These are phyloP conservation scores for Hypoxylon sp. DNA, from an alignment of 2,329 filamentous ascomycete genomes.

Conservation along the genomic window DNA sequence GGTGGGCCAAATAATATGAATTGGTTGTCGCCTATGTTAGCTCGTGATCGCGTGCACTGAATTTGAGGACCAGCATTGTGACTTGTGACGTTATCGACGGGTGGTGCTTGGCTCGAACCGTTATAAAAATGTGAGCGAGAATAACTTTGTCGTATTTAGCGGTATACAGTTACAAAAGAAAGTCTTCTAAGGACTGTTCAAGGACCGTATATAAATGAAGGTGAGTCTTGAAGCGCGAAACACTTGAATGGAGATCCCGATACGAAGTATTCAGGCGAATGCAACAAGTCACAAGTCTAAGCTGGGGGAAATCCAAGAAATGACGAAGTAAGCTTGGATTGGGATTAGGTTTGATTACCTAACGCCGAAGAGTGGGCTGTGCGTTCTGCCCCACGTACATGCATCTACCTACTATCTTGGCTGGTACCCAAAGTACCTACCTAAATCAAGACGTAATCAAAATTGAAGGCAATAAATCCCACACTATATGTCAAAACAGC, in stretches of 20 bases:
- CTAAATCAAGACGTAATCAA: background rate
- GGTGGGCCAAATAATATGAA: background rate
- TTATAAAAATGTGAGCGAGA: conserved; percentile 19
- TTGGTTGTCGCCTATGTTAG: conserved; percentile 35
- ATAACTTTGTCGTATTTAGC: background rate
- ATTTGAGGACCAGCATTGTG: conserved; percentile 35
- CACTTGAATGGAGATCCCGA: conserved; percentile 4
- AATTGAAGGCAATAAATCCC: background rate
- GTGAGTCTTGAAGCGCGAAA: background rate
- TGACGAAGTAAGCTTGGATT: conserved; percentile 15
- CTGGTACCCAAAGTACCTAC: background rate
- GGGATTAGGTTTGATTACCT: conserved; percentile 13
- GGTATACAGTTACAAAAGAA: conserved; percentile 11
- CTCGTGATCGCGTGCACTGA: conserved; percentile 39
- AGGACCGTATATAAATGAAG: conserved; percentile 2
- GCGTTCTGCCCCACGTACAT: conserved; percentile 9
- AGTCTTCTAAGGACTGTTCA: background rate
- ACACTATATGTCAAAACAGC: no score
- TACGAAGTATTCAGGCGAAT: conserved; percentile 4
- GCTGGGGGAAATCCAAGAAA: conserved; percentile 10
- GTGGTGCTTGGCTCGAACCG: conserved; percentile 18
- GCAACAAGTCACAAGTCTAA: conserved; percentile 12
- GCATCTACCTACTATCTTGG: background rate
- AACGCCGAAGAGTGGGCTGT: background rate
- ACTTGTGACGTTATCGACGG: conserved; percentile 43